Conservation (phyloP, 2,329 filamentous ascomycete species). For the Penicillium aurantiogriseum region DNA sequence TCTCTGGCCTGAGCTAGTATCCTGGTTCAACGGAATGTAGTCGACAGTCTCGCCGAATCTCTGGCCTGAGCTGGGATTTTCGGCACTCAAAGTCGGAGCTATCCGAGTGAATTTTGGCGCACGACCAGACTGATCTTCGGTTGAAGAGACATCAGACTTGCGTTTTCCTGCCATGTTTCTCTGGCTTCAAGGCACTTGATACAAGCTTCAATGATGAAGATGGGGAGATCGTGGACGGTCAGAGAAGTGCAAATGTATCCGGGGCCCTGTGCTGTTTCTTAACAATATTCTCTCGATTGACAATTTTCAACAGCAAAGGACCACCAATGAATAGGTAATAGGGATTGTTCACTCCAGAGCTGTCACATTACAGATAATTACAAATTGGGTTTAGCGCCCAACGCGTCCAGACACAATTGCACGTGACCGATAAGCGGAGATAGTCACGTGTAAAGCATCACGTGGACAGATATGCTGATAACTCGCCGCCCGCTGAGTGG, state of each 20-base stretch:
- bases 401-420: no score
- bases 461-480: background rate
- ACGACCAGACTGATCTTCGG: background rate
- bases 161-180: conserved; percentile 2
- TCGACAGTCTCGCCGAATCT: conserved; percentile 27
- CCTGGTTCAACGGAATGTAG: background rate
- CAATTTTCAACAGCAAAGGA: background rate
- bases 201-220: background rate
- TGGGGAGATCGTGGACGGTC: background rate
- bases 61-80: conserved; percentile 21
- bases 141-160: background rate
- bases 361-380: background rate
- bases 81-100: background rate
- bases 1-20: conserved; percentile 21
- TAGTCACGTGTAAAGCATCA: background rate
- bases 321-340: background rate
- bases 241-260: background rate
- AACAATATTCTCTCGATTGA: no score
- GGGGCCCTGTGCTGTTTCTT: no score
- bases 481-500: background rate
- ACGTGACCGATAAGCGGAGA: no score
- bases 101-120: background rate
- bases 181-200: background rate
- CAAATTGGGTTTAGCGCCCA: no score
- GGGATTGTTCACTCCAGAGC: background rate